phyloP scores from a whole-genome alignment of 2,329 filamentous ascomycete species.

The Phyllosticta paracitricarpa region DNA sequence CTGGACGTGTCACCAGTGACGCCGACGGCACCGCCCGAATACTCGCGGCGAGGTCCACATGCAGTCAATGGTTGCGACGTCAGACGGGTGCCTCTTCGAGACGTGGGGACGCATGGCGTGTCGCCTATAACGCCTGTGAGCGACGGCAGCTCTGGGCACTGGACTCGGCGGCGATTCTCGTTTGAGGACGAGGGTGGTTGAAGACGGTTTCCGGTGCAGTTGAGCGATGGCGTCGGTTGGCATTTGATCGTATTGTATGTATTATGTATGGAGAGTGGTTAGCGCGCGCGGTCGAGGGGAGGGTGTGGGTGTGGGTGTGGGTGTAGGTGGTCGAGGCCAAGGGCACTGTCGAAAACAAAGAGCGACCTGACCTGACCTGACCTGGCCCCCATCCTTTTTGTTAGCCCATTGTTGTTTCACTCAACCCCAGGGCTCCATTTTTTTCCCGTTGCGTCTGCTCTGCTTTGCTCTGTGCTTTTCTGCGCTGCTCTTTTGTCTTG shows the following conservation, averaged over 20 bases:
- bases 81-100: slow-evolving; percentile 4
- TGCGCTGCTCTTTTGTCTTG: no score
- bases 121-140: slow-evolving; percentile 1
- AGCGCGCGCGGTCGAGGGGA: neutral
- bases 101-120: neutral
- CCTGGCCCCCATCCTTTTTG: neutral
- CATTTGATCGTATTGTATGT: neutral
- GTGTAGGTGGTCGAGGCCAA: neutral
- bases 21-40: slow-evolving; percentile 1
- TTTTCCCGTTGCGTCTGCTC: neutral
- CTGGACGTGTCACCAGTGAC: slow-evolving; percentile 13
- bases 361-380: neutral
- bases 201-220: neutral
- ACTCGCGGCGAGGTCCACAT: neutral
- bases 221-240: slow-evolving; percentile 8
- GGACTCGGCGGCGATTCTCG: slow-evolving; percentile 27
- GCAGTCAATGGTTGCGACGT: slow-evolving; percentile 3
- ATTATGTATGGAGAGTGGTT: neutral
- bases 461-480: no score
- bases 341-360: neutral
- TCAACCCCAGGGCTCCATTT: neutral
- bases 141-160: slow-evolving; percentile 21
- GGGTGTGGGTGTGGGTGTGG: no score
- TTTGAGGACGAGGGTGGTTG: slow-evolving; percentile 7
- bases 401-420: neutral